Conservation (phyloP, 164 flowering plant species). For the Chimonanthus salicifolius region DNA sequence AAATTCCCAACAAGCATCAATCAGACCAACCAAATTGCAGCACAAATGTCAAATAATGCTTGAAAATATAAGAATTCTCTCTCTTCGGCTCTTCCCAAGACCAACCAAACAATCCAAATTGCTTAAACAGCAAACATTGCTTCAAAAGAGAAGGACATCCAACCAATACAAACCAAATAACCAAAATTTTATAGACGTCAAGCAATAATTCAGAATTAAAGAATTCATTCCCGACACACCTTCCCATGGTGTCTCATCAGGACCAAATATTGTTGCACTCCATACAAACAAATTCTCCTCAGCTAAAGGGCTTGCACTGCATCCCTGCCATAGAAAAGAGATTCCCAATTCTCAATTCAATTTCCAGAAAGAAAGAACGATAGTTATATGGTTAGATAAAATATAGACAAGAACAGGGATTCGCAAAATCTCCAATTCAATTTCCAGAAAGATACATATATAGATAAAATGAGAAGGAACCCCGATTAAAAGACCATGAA, state of each 20-base stretch:
- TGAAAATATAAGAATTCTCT: neutral
- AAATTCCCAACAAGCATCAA: constrained; percentile 4
- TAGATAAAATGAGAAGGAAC: too few relatives aligned
- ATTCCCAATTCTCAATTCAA: neutral
- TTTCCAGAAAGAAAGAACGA: neutral
- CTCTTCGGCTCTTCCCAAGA: neutral
- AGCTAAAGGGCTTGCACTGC: constrained; percentile 46
- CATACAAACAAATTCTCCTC: constrained; percentile 49
- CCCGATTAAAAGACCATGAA: neutral
- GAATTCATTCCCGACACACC: constrained; percentile 16
- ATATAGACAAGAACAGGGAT: neutral
- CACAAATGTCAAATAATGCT: neutral
- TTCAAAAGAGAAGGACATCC: neutral
- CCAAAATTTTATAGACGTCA: too few relatives aligned
- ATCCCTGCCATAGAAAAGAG: constrained; percentile 27
- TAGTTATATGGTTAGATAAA: neutral
- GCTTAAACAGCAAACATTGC: too few relatives aligned
- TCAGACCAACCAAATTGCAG: neutral
- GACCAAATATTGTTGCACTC: constrained; percentile 54
- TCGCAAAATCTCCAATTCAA: too few relatives aligned
- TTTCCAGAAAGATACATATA: too few relatives aligned
- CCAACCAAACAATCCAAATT: neutral
- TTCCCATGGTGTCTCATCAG: constrained; percentile 57
- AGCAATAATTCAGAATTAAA: too few relatives aligned
- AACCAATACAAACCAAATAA: neutral